Evolutionary conservation across 306 rosid genomes (phyloP).

Genomic region (Calophaca sinica): DNA sequence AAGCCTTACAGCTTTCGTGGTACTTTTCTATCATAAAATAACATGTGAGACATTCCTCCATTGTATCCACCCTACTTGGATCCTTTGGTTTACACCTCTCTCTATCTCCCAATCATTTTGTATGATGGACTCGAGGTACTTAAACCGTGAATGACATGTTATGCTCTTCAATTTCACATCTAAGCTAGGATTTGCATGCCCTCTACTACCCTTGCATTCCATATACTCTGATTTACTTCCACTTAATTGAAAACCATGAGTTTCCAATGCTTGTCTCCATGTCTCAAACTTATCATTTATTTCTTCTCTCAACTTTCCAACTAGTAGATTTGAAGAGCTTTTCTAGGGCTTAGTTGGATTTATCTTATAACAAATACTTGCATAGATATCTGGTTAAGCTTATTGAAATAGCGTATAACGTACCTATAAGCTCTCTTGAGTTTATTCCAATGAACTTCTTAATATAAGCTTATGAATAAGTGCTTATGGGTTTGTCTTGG

Average conservation of each 20-base stretch:
- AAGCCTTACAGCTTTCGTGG: slow-evolving; percentile 8
- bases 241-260: background rate
- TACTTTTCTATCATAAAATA: background rate
- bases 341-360: background rate
- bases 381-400: background rate
- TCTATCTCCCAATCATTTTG: background rate
- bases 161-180: slow-evolving; percentile 10
- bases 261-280: slow-evolving; percentile 22
- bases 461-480: background rate
- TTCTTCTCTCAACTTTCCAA: background rate
- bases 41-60: slow-evolving; percentile 6
- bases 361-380: slow-evolving; percentile 2
- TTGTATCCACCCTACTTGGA: background rate
- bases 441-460: background rate
- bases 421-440: background rate
- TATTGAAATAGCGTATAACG: background rate
- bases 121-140: background rate
- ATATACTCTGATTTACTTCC: background rate
- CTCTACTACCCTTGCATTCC: background rate
- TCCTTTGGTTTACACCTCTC: background rate
- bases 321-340: background rate
- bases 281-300: background rate
- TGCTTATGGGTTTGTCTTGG: background rate
- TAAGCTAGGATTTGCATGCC: slow-evolving; percentile 1
- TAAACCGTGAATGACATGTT: background rate